Conservation (phyloP, 2,329 filamentous ascomycete species). For the Paecilomyces fulvus region DNA sequence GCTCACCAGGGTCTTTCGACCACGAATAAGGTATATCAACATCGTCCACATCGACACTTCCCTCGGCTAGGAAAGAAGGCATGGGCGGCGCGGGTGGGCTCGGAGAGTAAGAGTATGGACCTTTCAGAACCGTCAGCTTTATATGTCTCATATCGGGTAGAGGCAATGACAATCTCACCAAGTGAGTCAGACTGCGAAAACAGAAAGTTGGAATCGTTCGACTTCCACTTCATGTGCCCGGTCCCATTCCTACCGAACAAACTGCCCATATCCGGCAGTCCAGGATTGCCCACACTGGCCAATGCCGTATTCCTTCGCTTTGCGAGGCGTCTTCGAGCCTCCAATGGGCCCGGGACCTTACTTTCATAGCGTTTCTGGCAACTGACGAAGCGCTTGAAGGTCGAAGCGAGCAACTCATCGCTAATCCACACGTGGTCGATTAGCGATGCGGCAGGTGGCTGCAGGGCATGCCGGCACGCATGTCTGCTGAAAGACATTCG, state of each 20-base stretch:
- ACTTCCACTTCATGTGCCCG: constrained; percentile 29
- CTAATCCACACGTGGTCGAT: constrained; percentile 38
- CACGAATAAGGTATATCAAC: neutral
- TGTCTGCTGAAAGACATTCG: constrained; percentile 36
- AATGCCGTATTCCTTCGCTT: constrained; percentile 48
- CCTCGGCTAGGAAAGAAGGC: constrained; percentile 3
- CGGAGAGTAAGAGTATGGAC: constrained; percentile 11
- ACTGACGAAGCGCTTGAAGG: constrained; percentile 41
- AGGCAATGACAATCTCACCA: constrained; percentile 13
- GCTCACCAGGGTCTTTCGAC: neutral
- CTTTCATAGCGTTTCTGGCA: constrained; percentile 49
- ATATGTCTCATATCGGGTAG: neutral
- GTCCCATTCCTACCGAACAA: constrained; percentile 35
- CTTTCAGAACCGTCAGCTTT: constrained; percentile 7
- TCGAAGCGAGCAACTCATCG: constrained; percentile 35
- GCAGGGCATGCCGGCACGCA: constrained; percentile 32
- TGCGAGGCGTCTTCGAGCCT: constrained; percentile 48
- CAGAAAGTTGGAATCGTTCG: constrained; percentile 9
- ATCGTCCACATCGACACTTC: neutral
- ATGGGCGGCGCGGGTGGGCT: constrained; percentile 9
- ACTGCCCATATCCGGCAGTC: constrained; percentile 27
- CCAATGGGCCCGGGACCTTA: constrained; percentile 54
- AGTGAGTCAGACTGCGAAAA: constrained; percentile 13
- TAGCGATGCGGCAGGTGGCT: constrained; percentile 15
- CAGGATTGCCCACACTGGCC: constrained; percentile 24